Evolutionary conservation across 108 stramenopile species (phyloP).

Genomic region (Cylindrotheca fusiformis): DNA sequence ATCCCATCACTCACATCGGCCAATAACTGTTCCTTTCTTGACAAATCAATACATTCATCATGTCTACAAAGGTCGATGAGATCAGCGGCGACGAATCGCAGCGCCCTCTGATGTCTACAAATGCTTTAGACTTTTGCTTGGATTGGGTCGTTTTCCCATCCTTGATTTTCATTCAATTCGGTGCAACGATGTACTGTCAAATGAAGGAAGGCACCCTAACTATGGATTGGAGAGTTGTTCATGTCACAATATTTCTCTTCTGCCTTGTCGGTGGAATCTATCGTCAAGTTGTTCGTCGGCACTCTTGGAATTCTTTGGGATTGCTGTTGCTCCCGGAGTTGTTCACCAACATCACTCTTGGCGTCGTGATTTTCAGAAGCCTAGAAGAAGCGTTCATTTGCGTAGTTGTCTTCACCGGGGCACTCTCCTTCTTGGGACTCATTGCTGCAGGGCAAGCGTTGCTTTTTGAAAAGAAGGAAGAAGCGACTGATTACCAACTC

Average conservation of each 20-base stretch:
- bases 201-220: neutral
- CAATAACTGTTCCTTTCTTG: too few relatives aligned
- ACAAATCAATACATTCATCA: too few relatives aligned
- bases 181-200: conserved; percentile 23
- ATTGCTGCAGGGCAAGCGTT: neutral
- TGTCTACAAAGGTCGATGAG: too few relatives aligned
- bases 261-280: conserved; percentile 20
- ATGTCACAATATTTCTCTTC: neutral
- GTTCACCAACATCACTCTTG: conserved; percentile 19
- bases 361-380: conserved; percentile 10
- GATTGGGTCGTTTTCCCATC: conserved; percentile 30
- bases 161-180: conserved; percentile 24
- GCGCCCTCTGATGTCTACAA: too few relatives aligned
- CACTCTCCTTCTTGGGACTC: neutral
- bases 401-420: neutral
- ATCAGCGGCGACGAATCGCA: too few relatives aligned
- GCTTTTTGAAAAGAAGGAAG: neutral
- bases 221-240: conserved; percentile 7
- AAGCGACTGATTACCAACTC: conserved; percentile 10
- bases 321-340: conserved; percentile 21
- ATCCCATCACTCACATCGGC: too few relatives aligned
- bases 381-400: conserved; percentile 1
- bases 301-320: conserved; percentile 3
- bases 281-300: conserved; percentile 16
- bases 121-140: conserved; percentile 5